Base-by-base conservation (phyloP, 169 alveolate genomes). In the Plasmodium knowlesi region DNA sequence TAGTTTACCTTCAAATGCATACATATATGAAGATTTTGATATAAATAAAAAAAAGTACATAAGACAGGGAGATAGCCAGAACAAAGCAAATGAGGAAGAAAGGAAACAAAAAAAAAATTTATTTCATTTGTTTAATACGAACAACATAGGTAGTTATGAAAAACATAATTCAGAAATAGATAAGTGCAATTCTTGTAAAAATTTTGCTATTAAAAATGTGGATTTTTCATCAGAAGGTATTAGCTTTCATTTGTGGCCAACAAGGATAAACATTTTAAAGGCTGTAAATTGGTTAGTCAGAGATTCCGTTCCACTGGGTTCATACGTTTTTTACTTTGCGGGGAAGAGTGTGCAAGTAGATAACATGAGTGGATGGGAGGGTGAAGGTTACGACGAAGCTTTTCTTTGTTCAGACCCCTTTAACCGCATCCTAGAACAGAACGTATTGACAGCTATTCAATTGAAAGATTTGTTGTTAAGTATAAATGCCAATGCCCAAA, bases 371-470 rank as follows among this genome's bases (percentile, higher is more conserved):
- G 98, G 98, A 37, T 98, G 98, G 96, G 99, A 98, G 71, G 99
- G 98, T 9, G 99, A 98, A 84, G 99, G 99, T 37, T 98, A 96
- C 83, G 99, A 98, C 84, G 99, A 98, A 95, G 99, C 98, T 28
- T 84, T 97, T 54, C 96, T 98, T n/a, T 98, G 99, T 50, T 95
- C 96, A 12, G 99, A 98, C 57, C 98, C 96, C 54, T 88, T 93
- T 80, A 78, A 78, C n/a, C 80, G 70, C 73, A 83, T 92, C 12
- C 81, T 82, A 41, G 97, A 96, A 85, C 92, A 96, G 50, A 97
- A 97, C 85, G 94, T 97, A 76, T 80, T 97, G 80, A 96, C 98
- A 41, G 94, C 98, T 34, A 91, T 91, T 73, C 98, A 97, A 82
- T 89, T 97, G 14, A 94, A 96, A 82, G 97, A 97, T 88, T 80